Evolutionary conservation across 352 stramenopile genomes (phyloP), one percentile per base, ranked within the genome.

Genomic region (Pythium angustatum): DNA sequence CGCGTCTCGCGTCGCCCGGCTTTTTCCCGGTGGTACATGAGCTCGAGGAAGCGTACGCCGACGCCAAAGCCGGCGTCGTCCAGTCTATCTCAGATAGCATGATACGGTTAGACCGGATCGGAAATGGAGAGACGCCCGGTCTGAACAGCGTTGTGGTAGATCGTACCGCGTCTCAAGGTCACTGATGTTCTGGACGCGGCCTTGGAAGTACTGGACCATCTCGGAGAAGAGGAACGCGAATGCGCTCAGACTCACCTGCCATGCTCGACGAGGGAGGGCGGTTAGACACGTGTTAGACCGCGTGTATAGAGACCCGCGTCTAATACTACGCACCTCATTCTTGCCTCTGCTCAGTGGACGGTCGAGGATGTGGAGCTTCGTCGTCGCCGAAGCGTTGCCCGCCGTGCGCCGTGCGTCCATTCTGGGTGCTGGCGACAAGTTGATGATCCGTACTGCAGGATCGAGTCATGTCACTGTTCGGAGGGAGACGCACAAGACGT

Each of bases 141-240:
- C 36, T n/a, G 14, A 4, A 44, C 36, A 5, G 36, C 36, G 36
- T n/a, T n/a, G n/a, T n/a, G n/a, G n/a, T 9, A 17, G 36, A 44
- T 44, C 38, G 31, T 27, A 70, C 80, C 88, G 75, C 63, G 92
- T 89, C 79, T 99, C 96, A 14, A 99, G 83, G 73, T 98, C 96
- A 27, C 83, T 96, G 69, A 99, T 98, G 73, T 96, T 98, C 58
- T 96, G 86, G 30, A 98, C 96, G 34, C 94, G 87, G 41, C 88
- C 87, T 71, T 99, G 96, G 77, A 98, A 98, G 81, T 99, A 98
- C 79, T 99, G 96, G 9, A 99, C 96, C 77, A 99, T 92, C 78
- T 99, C 97, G 14, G 90, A 98, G 75, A 99, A 99, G 43, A 99
- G 79, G 81, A 98, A 98, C 33, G 93, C 90, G 79, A 99, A 99